Evolutionary conservation across 2,329 filamentous ascomycete genomes (phyloP), one percentile per base, ranked within the genome.

Genomic region (Trichoderma arundinaceum): DNA sequence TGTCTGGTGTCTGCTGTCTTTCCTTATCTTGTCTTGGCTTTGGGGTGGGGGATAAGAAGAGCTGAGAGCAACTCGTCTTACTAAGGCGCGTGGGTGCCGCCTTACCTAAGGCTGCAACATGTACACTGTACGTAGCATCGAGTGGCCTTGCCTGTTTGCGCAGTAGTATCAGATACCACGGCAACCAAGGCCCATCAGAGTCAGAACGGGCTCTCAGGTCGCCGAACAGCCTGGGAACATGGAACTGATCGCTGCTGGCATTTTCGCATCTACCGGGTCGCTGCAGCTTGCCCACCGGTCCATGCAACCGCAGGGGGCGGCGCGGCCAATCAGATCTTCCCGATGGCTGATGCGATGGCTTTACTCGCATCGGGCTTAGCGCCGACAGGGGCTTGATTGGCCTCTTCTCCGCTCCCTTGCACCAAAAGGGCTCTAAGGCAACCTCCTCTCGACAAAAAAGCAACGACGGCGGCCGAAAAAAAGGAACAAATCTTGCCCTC

Each of bases 391-490:
- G 33, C 13, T 38, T 51, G 28, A 49, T 66, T 62, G 59, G 64
- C 28, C 41, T 44, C 39, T 28, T 63, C 39, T 43, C 44, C 54
- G 35, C 59, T 61, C 64, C 64, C 64, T 66, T 66, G 64, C 64
- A 58, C 43, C 44, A 48, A 61, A 56, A 19, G 44, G 33, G 49
- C 44, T 63, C 64, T 64, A 56, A 66, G 58, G 60, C 59, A 66
- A 64, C 64, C 64, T 66, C 58, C 48, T 62, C 64, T 49, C 43
- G 58, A 54, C 49, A 56, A 66, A 54, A 61, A 62, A 48, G 60
- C 49, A 49, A 60, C 64, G 48, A 65, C 52, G 41, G 41, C 41
- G 54, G 41, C 46, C 44, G 57, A 49, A 10, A 35, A 52, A 17
- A 65, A 58, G 35, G 51, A 59, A 56, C 44, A 46, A 35, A 22